Base-by-base conservation (phyloP, 208 protist species). In the Trypanosoma caninum region DNA sequence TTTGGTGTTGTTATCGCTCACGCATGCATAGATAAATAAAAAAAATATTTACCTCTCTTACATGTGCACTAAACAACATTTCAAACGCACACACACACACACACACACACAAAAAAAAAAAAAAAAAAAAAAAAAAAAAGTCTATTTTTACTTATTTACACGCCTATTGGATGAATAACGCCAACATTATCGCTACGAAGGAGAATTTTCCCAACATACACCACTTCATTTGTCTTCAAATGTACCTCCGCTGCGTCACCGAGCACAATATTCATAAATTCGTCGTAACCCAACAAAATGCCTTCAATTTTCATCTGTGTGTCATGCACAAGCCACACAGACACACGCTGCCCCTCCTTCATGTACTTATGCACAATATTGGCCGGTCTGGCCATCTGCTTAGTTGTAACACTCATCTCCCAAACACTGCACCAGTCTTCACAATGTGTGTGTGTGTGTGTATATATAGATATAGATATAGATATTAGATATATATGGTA, bases 251-350 rank as follows among this genome's bases (percentile, higher is more conserved):
- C 66, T 14, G 91, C 82, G 33, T 98, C 84, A 20, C 82, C 87
- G 5, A 98, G 70, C 27, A 97, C 89, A 8, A 98, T 57, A 62
- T 98, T 98, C 88, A 97, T 97, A 53, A 92, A 98, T 65, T 97
- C 88, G 57, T 98, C 94, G 66, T 97, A 97, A 35, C 92, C 94
- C 14, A 93, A 53, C 0, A 97, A 53, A 42, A 73, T 74, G 20
- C 89, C 90, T 64, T 96, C 90, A 35, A 95, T 80, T 8, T 80
- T 78, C 34, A 77, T 82, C 33, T 93, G 69, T 0, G 69, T 78
- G 65, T 95, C 82, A 66, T 97, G 82, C 54, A 87, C 79, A 0
- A 95, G 65, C 92, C 89, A 95, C 14, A 97, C 65, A 40, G 69
- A 91, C 9, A 96, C 84, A 4, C 82, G 80, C 58, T 85, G 74